Percentiles rank a stretch among this genome's conserved stretches.
Conservation (phyloP, 2,329 filamentous ascomycete species). For the Aspergillus quadricinctus region DNA sequence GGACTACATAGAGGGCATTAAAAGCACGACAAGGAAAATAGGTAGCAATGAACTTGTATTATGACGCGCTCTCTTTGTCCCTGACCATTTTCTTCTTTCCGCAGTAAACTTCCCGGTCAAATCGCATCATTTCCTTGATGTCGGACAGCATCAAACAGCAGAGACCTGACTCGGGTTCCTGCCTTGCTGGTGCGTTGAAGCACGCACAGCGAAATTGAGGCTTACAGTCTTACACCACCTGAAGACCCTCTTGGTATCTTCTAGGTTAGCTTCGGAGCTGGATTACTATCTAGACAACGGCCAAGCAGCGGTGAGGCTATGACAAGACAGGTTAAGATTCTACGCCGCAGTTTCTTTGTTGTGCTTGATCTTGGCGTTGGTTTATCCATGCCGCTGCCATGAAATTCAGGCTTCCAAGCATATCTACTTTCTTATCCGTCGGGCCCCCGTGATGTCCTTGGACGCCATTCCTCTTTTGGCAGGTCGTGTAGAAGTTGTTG, state of each 20-base stretch:
- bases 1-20: constrained; percentile 3
- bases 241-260: neutral
- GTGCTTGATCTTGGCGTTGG: neutral
- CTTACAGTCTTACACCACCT: neutral
- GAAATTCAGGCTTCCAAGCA: too few relatives aligned
- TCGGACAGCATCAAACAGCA: neutral
- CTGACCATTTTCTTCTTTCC: neutral
- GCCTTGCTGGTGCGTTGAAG: neutral
- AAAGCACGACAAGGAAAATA: constrained; percentile 8
- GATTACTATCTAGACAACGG: neutral
- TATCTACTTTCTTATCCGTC: neutral
- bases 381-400: neutral
- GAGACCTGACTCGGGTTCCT: neutral
- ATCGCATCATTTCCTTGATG: too few relatives aligned
- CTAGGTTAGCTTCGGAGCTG: neutral
- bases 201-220: neutral
- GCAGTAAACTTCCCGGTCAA: neutral
- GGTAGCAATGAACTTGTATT: constrained; percentile 1
- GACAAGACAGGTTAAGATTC: neutral
- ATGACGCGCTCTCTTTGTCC: neutral
- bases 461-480: neutral
- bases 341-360: neutral
- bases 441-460: neutral
- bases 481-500: neutral
- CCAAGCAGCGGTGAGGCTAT: neutral